A percentile compares a stretch with the other conserved stretches of the same genome.
Evolutionary conservation across 1,284 basidiomycete genomes (phyloP).

Genomic region (Puccinia novopanici): DNA sequence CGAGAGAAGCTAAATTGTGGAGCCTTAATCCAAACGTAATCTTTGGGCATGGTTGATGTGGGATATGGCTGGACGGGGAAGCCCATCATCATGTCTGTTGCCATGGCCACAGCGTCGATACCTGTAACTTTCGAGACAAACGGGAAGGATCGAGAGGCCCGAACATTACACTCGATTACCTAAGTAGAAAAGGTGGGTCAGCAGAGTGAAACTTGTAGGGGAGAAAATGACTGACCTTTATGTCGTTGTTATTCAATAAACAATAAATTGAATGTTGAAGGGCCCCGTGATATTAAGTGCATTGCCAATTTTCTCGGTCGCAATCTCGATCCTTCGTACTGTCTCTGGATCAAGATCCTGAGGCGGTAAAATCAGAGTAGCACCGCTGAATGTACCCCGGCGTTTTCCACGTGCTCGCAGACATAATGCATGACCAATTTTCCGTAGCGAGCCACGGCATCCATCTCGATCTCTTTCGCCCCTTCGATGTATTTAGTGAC

Average conservation of each 20-base stretch:
- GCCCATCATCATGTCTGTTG: slow-evolving; percentile 95
- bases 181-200: too few relatives aligned
- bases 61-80: slow-evolving; percentile 88
- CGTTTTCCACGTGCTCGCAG: slow-evolving; percentile 99
- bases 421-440: slow-evolving; percentile 99
- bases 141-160: too few relatives aligned
- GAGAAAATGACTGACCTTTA: too few relatives aligned
- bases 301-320: too few relatives aligned
- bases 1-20: too few relatives aligned
- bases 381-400: slow-evolving; percentile 96
- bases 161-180: too few relatives aligned
- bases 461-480: slow-evolving; percentile 99
- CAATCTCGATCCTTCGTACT: slow-evolving; percentile 91
- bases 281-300: too few relatives aligned
- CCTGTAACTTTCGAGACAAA: too few relatives aligned
- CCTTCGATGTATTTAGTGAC: slow-evolving; percentile 99
- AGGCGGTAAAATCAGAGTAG: slow-evolving; percentile 94
- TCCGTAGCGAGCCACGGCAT: slow-evolving; percentile 93
- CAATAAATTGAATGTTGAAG: too few relatives aligned
- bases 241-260: too few relatives aligned
- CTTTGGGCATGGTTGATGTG: slow-evolving; percentile 62
- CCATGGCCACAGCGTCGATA: slow-evolving; percentile 96
- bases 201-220: too few relatives aligned
- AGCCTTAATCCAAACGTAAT: too few relatives aligned
- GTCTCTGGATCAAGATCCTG: slow-evolving; percentile 97